Conservation (phyloP, 108 stramenopile species). For the Fragilariopsis cylindrus region DNA sequence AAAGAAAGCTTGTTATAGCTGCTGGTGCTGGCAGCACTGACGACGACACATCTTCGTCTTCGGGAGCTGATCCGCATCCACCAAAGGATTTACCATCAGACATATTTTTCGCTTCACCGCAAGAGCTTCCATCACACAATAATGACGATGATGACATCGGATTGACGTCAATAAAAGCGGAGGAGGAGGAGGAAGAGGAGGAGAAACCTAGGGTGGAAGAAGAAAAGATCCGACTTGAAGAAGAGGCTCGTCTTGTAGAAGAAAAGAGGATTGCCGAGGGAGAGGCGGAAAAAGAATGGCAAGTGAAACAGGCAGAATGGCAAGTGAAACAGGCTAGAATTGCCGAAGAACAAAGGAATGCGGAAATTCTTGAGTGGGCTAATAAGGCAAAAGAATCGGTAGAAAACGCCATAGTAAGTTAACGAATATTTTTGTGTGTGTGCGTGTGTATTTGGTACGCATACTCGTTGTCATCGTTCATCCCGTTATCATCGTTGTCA, state of each 20-base stretch:
- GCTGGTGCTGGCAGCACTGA: constrained; percentile 1
- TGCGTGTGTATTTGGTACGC: not conserved
- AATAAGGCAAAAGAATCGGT: constrained; percentile 3
- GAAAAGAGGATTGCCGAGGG: not conserved
- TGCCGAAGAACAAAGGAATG: constrained; percentile 17
- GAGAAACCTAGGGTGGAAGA: no score
- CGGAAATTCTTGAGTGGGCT: not conserved
- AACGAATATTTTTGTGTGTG: not conserved
- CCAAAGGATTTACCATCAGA: not conserved
- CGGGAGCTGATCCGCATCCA: no score
- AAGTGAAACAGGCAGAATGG: constrained; percentile 12
- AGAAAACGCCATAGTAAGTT: constrained; percentile 13
- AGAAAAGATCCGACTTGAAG: no score
- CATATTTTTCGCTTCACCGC: not conserved
- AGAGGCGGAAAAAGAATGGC: not conserved
- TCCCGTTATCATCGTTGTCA: not conserved
- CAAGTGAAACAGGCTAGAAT: constrained; percentile 21
- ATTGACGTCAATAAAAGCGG: no score
- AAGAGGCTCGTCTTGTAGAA: not conserved
- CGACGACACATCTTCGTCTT: not conserved
- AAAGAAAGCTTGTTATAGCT: not conserved
- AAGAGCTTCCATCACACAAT: not conserved
- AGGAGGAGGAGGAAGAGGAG: no score
- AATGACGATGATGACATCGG: not conserved
- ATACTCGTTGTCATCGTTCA: not conserved